Conservation (phyloP, 306 rosid genomes). For the Cucurbita argyrosperma region DNA sequence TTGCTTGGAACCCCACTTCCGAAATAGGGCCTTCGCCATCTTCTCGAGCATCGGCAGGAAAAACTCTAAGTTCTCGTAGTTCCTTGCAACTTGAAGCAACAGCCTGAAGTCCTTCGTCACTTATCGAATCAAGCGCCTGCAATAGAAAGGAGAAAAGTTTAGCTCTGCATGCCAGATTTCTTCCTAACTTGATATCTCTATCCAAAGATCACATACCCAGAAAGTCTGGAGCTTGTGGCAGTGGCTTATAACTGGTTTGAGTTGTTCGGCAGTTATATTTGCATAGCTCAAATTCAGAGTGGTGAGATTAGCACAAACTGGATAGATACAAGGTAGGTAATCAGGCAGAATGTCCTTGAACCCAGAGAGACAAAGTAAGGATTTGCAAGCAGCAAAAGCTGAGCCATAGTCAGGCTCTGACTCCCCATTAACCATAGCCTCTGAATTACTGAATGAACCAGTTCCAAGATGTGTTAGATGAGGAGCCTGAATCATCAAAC, state of each 20-base stretch:
- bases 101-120: constrained; percentile 79
- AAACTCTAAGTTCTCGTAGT: constrained; percentile 66
- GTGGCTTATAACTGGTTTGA: constrained; percentile 42
- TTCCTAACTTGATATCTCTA: not conserved
- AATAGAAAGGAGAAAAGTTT: constrained; percentile 2
- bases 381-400: constrained; percentile 61
- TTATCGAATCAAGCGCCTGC: constrained; percentile 62
- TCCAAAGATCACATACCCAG: constrained; percentile 41
- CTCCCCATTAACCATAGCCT: constrained; percentile 26
- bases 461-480: constrained; percentile 71
- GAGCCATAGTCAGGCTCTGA: constrained; percentile 48
- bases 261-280: constrained; percentile 36
- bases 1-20: constrained; percentile 64
- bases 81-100: constrained; percentile 72
- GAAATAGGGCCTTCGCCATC: constrained; percentile 63
- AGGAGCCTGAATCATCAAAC: constrained; percentile 50
- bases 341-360: constrained; percentile 49
- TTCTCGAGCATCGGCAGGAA: constrained; percentile 43
- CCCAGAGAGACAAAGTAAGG: constrained; percentile 75
- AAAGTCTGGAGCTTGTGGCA: constrained; percentile 55
- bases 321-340: constrained; percentile 45
- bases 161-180: constrained; percentile 5
- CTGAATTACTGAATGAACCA: constrained; percentile 33
- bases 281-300: constrained; percentile 71
- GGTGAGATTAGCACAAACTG: constrained; percentile 56